These are phyloP conservation scores for Gymnopilus junonius DNA, from an alignment of 768 basidiomycete genomes.

Conservation along the genomic window DNA sequence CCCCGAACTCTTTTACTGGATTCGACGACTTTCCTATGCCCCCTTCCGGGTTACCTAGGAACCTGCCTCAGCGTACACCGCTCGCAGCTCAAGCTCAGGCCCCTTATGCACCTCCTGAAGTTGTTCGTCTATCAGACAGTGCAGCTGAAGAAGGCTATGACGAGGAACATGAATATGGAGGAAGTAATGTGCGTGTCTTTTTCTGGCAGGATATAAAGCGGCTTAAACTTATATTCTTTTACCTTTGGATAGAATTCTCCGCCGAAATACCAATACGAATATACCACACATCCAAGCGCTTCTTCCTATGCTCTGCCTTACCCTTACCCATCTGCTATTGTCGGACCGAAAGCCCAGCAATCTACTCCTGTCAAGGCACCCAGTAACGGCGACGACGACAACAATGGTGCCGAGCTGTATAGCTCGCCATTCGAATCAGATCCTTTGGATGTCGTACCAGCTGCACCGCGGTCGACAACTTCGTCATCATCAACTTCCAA, in stretches of 20 bases:
- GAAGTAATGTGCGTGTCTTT: not conserved
- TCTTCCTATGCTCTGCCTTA: conserved; percentile 15
- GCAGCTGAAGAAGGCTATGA: conserved; percentile 12
- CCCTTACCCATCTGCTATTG: not conserved
- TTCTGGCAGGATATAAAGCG: not conserved
- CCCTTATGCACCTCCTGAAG: conserved; percentile 22
- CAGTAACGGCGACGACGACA: conserved; percentile 11
- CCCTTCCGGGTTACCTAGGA: conserved; percentile 11
- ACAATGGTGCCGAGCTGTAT: conserved; percentile 21
- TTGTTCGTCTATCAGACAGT: conserved; percentile 21
- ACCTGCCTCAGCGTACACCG: not conserved
- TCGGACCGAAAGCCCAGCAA: not conserved
- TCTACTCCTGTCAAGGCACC: not conserved
- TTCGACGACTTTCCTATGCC: conserved; percentile 23
- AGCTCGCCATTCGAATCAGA: conserved; percentile 24
- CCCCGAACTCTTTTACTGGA: conserved; percentile 38
- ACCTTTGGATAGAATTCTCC: conserved; percentile 2
- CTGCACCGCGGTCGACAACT: conserved; percentile 1
- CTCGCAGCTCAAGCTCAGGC: not conserved
- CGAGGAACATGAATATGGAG: conserved; percentile 7
- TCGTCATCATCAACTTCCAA: conserved; percentile 5
- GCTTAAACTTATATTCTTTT: not conserved
- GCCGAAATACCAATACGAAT: conserved; percentile 8
- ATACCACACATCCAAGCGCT: conserved; percentile 13
- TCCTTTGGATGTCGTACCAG: conserved; percentile 9